Evolutionary conservation across 352 stramenopile species (phyloP), one percentile per base, ranked within the genome.

Genomic region (Globisporangium perplexum): DNA sequence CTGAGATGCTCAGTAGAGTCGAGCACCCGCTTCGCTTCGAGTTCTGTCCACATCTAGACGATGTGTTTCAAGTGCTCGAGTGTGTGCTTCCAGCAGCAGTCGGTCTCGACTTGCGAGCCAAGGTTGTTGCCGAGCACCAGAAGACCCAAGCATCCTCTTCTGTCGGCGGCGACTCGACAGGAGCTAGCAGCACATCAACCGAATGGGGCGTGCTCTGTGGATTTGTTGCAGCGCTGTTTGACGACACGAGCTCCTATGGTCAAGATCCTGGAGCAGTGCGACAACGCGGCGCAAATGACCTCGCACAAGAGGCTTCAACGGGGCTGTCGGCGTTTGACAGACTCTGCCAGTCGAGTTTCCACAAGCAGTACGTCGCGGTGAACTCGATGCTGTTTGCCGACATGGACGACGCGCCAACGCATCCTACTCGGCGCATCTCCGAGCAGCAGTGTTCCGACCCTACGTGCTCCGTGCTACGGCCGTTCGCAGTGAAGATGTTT

Each of bases 301-400:
- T 17, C 28, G 43, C 50, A 45, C 45, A 50, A 39, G 18, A 50
- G 24, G 28, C 55, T 6, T 4, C 39, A 56, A 47, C 24, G 8
- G 50, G 28, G 10, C 55, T 60, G 31, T 83, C 46, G 10, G 66
- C 62, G 28, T 86, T 86, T 47, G 68, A 75, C 44, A 49, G 22
- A 18, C 62, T 86, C 45, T 77, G 68, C 20, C 63, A 60, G 24
- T 75, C 60, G 47, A 55, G 67, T 31, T 86, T 68, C 42, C 72
- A 86, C 51, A 52, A 66, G 12, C 42, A 67, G 24, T 86, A 83
- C 39, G 66, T 71, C 50, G 63, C 73, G 33, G 58, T 72, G 10
- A 65, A 86, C 46, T 51, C 65, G 6, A 64, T 77, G 55, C 42
- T 77, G 53, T 72, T 84, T 45, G 57, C 57, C 5, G 68, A 48